Percentiles rank a stretch among this genome's conserved stretches.
These are phyloP conservation scores for Metschnikowia chrysomelidarum DNA, from an alignment of 805 yeast genomes.

Conservation along the genomic window DNA sequence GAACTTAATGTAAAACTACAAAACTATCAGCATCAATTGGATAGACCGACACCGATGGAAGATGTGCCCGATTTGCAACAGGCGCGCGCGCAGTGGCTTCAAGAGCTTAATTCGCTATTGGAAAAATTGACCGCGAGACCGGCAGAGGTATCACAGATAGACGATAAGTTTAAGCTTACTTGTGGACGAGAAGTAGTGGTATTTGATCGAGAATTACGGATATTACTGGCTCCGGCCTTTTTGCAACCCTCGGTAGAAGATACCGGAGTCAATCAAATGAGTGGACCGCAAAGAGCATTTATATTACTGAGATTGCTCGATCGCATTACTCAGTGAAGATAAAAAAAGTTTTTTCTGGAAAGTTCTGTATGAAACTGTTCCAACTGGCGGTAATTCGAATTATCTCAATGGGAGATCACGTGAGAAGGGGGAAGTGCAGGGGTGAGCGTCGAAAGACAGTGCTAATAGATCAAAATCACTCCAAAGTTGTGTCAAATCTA, in stretches of 20 bases:
- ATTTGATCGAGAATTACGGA: conserved; percentile 11
- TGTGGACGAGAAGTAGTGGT: background rate
- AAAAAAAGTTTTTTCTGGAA: no score
- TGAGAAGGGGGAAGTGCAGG: no score
- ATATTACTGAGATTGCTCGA: conserved; percentile 4
- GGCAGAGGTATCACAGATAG: conserved; percentile 5
- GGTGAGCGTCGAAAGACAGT: no score
- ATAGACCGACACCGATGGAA: conserved; percentile 1
- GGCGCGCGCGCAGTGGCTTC: conserved; percentile 18
- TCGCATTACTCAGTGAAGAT: no score
- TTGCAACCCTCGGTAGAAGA: conserved; percentile 1
- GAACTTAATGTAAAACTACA: conserved; percentile 9
- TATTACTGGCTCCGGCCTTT: conserved; percentile 4
- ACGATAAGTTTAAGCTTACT: conserved; percentile 2
- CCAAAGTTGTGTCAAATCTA: no score
- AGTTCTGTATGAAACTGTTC: no score
- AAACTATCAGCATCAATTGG: conserved; percentile 3
- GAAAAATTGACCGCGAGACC: conserved; percentile 8
- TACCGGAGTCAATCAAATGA: conserved; percentile 10
- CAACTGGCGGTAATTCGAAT: no score
- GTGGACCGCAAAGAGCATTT: background rate
- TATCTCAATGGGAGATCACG: no score
- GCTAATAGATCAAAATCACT: no score
- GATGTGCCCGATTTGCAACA: conserved; percentile 15
- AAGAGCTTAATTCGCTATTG: conserved; percentile 13